These are phyloP conservation scores for Suhomyces faveliae DNA, from an alignment of 805 yeast species.

Conservation along the genomic window DNA sequence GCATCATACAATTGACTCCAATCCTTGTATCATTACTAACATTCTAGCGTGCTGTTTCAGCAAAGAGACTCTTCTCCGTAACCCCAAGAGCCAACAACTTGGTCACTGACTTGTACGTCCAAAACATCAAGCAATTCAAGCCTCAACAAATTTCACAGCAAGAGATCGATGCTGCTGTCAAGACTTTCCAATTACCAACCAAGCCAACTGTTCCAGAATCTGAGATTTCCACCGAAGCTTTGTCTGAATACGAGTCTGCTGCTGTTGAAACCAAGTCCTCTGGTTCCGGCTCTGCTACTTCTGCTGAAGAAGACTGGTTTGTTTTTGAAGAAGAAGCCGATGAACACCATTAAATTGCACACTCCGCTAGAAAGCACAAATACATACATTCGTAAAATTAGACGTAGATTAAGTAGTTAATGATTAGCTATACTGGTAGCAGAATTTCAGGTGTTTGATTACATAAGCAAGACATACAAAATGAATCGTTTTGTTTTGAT, in stretches of 20 bases:
- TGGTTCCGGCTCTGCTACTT: conserved; percentile 35
- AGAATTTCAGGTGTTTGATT: no score
- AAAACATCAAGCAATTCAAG: conserved; percentile 85
- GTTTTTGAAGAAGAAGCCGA: conserved; percentile 68
- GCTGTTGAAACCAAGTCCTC: conserved; percentile 57
- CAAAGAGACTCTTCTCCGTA: conserved; percentile 42
- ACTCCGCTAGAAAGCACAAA: conserved; percentile 1
- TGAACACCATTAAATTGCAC: conserved; percentile 46
- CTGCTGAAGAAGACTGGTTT: conserved; percentile 72
- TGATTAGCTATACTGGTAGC: no score
- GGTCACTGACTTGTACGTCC: conserved; percentile 80
- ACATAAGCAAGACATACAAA: not conserved
- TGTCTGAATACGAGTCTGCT: conserved; percentile 65
- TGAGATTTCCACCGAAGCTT: conserved; percentile 68
- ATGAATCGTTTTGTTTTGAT: not conserved
- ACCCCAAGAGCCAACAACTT: conserved; percentile 53
- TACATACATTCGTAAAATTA: no score
- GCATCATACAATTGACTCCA: not conserved
- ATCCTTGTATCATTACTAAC: conserved; percentile 8
- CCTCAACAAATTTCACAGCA: conserved; percentile 70
- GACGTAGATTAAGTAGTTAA: no score
- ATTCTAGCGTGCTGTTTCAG: conserved; percentile 31
- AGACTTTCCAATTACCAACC: conserved; percentile 79
- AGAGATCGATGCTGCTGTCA: conserved; percentile 76
- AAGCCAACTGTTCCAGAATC: conserved; percentile 73